Evolutionary conservation across 2,329 filamentous ascomycete species (phyloP).

Genomic region (Laburnicola sp.): DNA sequence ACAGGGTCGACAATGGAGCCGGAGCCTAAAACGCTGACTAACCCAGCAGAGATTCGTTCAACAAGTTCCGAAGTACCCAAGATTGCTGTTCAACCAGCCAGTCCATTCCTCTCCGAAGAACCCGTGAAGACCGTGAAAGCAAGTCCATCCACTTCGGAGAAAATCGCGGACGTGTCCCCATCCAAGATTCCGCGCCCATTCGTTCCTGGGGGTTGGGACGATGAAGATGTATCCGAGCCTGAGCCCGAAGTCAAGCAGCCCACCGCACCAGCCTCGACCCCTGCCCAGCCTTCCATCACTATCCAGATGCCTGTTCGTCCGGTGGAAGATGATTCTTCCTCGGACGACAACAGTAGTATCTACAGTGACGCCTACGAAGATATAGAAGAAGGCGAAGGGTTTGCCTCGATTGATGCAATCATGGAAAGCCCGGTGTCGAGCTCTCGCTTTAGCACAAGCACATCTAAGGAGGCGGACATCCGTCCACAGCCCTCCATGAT

Average conservation of each 20-base stretch:
- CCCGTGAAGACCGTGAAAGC: background rate
- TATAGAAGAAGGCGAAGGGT: conserved; percentile 67
- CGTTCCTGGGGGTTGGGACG: conserved; percentile 37
- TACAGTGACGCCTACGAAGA: conserved; percentile 81
- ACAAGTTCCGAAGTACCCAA: conserved; percentile 29
- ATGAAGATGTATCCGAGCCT: conserved; percentile 33
- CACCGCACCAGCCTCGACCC: background rate
- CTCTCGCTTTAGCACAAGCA: conserved; percentile 9
- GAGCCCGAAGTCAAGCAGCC: background rate
- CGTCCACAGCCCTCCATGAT: conserved; percentile 17
- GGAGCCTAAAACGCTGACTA: conserved; percentile 37
- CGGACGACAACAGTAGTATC: conserved; percentile 54
- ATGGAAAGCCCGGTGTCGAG: conserved; percentile 60
- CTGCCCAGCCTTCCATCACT: background rate
- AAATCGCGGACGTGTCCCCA: conserved; percentile 18
- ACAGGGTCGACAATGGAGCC: conserved; percentile 18
- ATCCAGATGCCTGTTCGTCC: conserved; percentile 4
- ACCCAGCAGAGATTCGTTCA: conserved; percentile 18
- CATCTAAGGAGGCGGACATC: background rate
- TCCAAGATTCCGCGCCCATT: conserved; percentile 30
- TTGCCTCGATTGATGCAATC: conserved; percentile 73
- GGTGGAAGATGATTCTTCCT: conserved; percentile 28
- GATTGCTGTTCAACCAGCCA: conserved; percentile 43
- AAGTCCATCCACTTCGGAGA: background rate
- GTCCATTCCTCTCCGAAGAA: conserved; percentile 32